Evolutionary conservation across 345 rosid genomes (phyloP), one percentile per base, ranked within the genome.

Genomic region (Cochlearia excelsa): DNA sequence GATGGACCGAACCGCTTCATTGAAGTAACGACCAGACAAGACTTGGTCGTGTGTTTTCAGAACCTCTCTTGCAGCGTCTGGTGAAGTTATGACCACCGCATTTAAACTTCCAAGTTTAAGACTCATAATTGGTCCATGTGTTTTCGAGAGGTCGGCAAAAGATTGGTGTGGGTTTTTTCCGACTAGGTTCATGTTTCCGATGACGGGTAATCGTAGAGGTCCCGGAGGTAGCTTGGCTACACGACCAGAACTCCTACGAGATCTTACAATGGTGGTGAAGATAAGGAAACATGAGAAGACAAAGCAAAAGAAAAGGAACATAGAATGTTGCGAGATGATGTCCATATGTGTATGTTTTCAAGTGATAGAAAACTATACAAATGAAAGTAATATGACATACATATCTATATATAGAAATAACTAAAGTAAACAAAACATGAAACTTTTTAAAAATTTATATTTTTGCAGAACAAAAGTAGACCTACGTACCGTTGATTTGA

Each of bases 101-200:
- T 58, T 30, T 11, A 59, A 39, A 35, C 50, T 37, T 30, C 75
- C 75, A 45, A 71, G 45, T 41, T 73, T 74, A 28, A 80, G 73
- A 55, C 62, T 63, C 72, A 78, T 80, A 40, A 80, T 47, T 9
- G 77, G 84, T 50, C 82, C 87, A 54, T 67, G 54, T 0, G 51
- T 67, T 59, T 71, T 61, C 26, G 84, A 68, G 39, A 82, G 69
- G 28, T 69, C 9, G 16, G 71, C 66, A 1, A 82, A 66, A 53
- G 75, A 59, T 31, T 3, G 50, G 46, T 77, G 82, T 33, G 81
- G 67, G 3, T 63, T 70, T 46, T 57, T 23, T 1, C 84, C 79
- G 26, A 79, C 61, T 3, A 45, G 48, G 5, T 75, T 66, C 64
- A 82, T 75, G 67, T 75, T 80, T 30, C 84, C 82, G 10, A 79